Percentiles rank a stretch among this genome's conserved stretches.
Evolutionary conservation across 1,139 yeast species (phyloP).

Genomic region (Hanseniaspora sp.): DNA sequence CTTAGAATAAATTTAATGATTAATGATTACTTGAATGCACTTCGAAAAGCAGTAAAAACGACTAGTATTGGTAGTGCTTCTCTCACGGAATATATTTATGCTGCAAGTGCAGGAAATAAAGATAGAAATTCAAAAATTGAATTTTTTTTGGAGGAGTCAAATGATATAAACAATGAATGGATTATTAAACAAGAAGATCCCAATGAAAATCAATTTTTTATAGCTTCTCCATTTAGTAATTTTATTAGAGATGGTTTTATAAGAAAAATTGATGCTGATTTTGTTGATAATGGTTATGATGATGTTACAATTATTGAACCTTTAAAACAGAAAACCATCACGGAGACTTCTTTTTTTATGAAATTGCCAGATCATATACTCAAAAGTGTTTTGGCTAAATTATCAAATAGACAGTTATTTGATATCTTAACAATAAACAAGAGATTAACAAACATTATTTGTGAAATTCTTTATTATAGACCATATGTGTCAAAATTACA

Average conservation of each 20-base stretch:
- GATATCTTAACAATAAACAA: constrained; percentile 1
- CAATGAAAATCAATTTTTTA: not conserved
- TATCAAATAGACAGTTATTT: not conserved
- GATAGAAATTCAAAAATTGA: not conserved
- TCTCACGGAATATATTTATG: not conserved
- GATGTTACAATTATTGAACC: not conserved
- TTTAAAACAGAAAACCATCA: too few relatives aligned
- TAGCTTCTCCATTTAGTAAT: not conserved
- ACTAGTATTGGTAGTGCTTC: not conserved
- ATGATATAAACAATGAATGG: not conserved
- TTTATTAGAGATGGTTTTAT: not conserved
- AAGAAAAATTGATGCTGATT: not conserved
- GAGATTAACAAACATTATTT: not conserved
- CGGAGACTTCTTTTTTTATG: not conserved
- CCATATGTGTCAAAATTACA: constrained; percentile 3
- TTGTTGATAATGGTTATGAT: not conserved
- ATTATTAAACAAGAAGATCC: not conserved
- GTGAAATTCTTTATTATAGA: constrained; percentile 10
- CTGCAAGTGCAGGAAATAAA: not conserved
- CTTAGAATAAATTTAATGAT: not conserved
- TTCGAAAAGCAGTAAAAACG: not conserved
- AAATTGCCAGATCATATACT: constrained; percentile 3
- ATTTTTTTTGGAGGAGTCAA: not conserved
- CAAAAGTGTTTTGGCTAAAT: constrained; percentile 4
- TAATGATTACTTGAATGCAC: not conserved